Evolutionary conservation across 2,329 filamentous ascomycete species (phyloP), one percentile per base, ranked within the genome.

Genomic region (Colletotrichum sp.): DNA sequence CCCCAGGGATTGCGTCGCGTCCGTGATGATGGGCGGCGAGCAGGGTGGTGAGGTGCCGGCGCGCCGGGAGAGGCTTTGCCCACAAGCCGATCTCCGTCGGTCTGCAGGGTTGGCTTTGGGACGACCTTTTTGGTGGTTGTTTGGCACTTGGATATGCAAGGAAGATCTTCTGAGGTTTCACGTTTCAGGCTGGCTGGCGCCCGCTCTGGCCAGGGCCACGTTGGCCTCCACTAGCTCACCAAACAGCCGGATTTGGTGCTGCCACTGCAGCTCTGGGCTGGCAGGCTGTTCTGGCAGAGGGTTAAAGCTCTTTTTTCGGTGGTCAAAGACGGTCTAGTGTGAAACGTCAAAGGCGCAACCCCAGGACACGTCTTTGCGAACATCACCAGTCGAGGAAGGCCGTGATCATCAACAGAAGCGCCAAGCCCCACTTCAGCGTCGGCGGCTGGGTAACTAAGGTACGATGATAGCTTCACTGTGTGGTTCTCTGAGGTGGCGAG

Each of bases 161-260:
- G 73, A 72, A 73, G 74, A 76, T 75, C 66, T 67, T 63, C 60
- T 34, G 36, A 67, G 62, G 75, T 76, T 76, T 74, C 75, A 76
- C 48, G 75, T 76, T 76, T 75, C 75, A 75, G 55, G 60, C 52
- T 55, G 16, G 39, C 59, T 75, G 75, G 55, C 71, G 75, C 75
- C 75, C 71, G 71, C 66, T 76, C 66, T 59, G 59, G 52, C 74
- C 70, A 36, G 74, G 44, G 70, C 74, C 74, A 73, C 64, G 64
- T 73, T 73, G 74, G 64, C 74, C 59, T 52, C 59, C 64, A 44
- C 65, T 73, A 73, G 57, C 59, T 68, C 64, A 73, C 73, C 73
- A 75, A 48, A 30, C 64, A 71, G 70, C 70, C 74, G 74, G 70
- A 75, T 75, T 30, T 57, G 59, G 74, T 32, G 44, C n/a, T 18